Conservation (phyloP, 345 rosid species). For the Rhodamnia argentea region DNA sequence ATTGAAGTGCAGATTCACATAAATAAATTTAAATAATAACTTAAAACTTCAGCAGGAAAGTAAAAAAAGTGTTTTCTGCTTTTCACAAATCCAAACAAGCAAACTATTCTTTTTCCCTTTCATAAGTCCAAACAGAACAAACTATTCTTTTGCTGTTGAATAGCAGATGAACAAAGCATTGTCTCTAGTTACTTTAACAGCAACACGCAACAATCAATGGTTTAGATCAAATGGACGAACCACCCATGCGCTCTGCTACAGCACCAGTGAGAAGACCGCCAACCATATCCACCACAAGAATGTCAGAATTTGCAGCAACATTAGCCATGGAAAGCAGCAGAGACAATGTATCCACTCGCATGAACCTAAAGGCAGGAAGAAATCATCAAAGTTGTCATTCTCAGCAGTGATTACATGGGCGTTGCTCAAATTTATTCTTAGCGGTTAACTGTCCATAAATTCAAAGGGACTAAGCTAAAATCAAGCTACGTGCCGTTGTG, state of each 20-base stretch:
- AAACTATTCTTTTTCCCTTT: neutral
- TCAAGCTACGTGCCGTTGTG: neutral
- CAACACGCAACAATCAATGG: neutral
- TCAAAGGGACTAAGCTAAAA: neutral
- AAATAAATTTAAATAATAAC: neutral
- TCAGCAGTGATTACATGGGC: neutral
- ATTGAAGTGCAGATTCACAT: neutral
- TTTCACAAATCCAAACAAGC: too few relatives aligned
- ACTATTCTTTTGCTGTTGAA: neutral
- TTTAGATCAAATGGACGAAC: conserved; percentile 14
- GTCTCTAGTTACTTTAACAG: neutral
- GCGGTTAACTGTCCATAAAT: neutral
- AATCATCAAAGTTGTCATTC: neutral
- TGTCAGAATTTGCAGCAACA: conserved; percentile 62
- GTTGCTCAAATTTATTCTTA: neutral
- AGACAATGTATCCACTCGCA: conserved; percentile 75
- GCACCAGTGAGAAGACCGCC: conserved; percentile 96
- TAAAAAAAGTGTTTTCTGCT: neutral
- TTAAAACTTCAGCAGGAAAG: neutral
- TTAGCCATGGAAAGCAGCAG: conserved; percentile 84
- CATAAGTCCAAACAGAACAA: neutral
- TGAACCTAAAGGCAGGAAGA: conserved; percentile 33
- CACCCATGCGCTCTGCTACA: conserved; percentile 90
- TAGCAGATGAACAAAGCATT: neutral
- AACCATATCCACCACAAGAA: conserved; percentile 81